These are phyloP conservation scores for Diaporthe batatas DNA, from an alignment of 2,329 filamentous ascomycete genomes.

Conservation along the genomic window DNA sequence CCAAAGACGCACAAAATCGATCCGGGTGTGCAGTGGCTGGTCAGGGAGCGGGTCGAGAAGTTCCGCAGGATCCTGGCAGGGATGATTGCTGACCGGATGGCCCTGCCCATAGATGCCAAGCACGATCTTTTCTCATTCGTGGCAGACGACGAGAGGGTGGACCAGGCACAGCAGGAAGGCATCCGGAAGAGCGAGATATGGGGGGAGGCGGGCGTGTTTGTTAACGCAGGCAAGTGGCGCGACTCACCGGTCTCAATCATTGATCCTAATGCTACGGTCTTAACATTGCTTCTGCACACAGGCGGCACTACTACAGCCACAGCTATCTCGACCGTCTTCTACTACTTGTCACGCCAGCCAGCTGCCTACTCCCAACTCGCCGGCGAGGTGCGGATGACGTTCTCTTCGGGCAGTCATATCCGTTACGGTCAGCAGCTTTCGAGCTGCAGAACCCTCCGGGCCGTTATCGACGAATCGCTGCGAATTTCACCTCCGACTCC, in stretches of 20 bases:
- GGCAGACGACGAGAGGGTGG: slow-evolving; percentile 11
- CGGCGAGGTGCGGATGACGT: background rate
- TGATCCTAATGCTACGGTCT: background rate
- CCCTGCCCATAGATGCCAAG: slow-evolving; percentile 4
- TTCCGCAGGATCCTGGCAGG: slow-evolving; percentile 13
- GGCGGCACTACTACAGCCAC: slow-evolving; percentile 21
- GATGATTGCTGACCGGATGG: slow-evolving; percentile 13
- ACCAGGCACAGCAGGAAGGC: slow-evolving; percentile 27
- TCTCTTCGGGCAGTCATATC: slow-evolving; percentile 10
- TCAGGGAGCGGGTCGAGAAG: background rate
- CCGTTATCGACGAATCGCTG: slow-evolving; percentile 14
- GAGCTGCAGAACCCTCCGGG: background rate
- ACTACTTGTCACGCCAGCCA: slow-evolving; percentile 19
- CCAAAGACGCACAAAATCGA: slow-evolving; percentile 21
- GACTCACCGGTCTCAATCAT: background rate
- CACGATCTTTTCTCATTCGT: slow-evolving; percentile 1
- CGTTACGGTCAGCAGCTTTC: background rate
- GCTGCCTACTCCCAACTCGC: background rate
- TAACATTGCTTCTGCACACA: background rate
- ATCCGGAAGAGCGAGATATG: slow-evolving; percentile 30
- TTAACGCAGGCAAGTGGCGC: slow-evolving; percentile 28
- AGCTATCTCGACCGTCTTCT: background rate
- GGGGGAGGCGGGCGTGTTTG: slow-evolving; percentile 19
- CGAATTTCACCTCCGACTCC: slow-evolving; percentile 15
- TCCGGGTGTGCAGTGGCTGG: slow-evolving; percentile 26